phyloP scores from a whole-genome alignment of 192 early-diverging fungal genomes.

The Ambispora gerdemannii region DNA sequence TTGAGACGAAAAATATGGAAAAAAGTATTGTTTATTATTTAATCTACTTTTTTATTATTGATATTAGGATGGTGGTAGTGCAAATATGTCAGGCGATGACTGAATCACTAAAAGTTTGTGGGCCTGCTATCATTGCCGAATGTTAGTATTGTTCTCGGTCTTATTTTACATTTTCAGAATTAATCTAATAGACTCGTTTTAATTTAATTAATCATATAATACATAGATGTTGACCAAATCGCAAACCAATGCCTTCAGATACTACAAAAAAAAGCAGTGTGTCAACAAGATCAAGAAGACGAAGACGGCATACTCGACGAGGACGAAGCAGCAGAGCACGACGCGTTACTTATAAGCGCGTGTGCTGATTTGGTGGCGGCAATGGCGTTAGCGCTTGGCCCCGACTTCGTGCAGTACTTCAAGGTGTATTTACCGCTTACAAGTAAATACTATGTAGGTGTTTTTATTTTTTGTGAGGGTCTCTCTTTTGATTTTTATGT shows the following conservation, averaged over 20 bases:
- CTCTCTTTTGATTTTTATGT: too few relatives aligned
- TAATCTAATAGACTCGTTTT: neutral
- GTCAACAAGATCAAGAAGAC: slow-evolving; percentile 69
- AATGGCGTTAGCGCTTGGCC: slow-evolving; percentile 70
- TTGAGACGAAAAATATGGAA: neutral
- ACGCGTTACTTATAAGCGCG: slow-evolving; percentile 72
- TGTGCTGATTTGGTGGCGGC: slow-evolving; percentile 82
- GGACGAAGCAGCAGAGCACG: slow-evolving; percentile 82
- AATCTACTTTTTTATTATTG: slow-evolving; percentile 31
- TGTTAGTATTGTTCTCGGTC: slow-evolving; percentile 30
- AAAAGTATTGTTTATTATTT: neutral
- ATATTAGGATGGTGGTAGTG: slow-evolving; percentile 75
- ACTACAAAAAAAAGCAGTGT: slow-evolving; percentile 71
- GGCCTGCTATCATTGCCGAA: slow-evolving; percentile 65
- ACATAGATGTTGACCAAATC: slow-evolving; percentile 17
- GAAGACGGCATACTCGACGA: slow-evolving; percentile 66
- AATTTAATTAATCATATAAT: slow-evolving; percentile 12
- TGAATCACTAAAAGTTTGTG: slow-evolving; percentile 67
- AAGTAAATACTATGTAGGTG: slow-evolving; percentile 67
- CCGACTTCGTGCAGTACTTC: slow-evolving; percentile 71
- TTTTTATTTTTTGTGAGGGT: too few relatives aligned
- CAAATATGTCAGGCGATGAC: slow-evolving; percentile 74
- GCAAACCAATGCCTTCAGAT: slow-evolving; percentile 39
- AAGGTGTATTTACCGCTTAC: slow-evolving; percentile 79
- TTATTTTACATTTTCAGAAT: neutral